Conservation (phyloP, 257 asterid species). For the Salvia rosmarinus region DNA sequence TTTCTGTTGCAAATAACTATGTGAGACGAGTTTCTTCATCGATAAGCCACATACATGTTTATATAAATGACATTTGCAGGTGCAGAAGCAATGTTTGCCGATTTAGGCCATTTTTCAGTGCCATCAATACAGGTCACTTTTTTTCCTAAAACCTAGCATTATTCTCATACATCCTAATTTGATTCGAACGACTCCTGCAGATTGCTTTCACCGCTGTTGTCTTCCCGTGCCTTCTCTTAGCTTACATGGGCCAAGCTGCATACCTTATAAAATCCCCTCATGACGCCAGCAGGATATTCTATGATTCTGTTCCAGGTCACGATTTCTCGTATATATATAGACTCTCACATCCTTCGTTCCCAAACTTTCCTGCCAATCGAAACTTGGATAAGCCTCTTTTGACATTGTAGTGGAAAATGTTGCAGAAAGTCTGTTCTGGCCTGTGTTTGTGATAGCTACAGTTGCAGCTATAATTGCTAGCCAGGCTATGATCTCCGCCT, state of each 20-base stretch:
- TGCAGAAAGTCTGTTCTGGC: slow-evolving; percentile 86
- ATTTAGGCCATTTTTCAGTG: slow-evolving; percentile 92
- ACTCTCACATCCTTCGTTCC: not conserved
- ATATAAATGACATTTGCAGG: slow-evolving; percentile 53
- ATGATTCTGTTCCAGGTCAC: slow-evolving; percentile 89
- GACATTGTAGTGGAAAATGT: slow-evolving; percentile 34
- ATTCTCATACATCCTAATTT: not conserved
- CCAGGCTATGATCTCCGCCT: slow-evolving; percentile 98
- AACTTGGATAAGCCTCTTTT: slow-evolving; percentile 20
- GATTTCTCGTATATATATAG: not conserved
- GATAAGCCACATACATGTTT: not conserved
- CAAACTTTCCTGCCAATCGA: not conserved
- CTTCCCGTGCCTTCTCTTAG: slow-evolving; percentile 92
- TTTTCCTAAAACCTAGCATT: not conserved
- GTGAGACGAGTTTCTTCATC: not conserved
- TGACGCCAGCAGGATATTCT: slow-evolving; percentile 62
- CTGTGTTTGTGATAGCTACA: slow-evolving; percentile 79
- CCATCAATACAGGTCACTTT: slow-evolving; percentile 79
- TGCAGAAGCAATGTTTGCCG: slow-evolving; percentile 99
- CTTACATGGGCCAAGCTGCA: slow-evolving; percentile 98
- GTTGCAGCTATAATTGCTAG: slow-evolving; percentile 95
- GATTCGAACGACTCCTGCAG: slow-evolving; percentile 43
- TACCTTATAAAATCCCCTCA: slow-evolving; percentile 72
- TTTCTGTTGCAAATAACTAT: too few relatives aligned
- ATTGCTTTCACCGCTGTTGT: slow-evolving; percentile 85